Conservation (phyloP, 257 asterid species). For the Salvia splendens region DNA sequence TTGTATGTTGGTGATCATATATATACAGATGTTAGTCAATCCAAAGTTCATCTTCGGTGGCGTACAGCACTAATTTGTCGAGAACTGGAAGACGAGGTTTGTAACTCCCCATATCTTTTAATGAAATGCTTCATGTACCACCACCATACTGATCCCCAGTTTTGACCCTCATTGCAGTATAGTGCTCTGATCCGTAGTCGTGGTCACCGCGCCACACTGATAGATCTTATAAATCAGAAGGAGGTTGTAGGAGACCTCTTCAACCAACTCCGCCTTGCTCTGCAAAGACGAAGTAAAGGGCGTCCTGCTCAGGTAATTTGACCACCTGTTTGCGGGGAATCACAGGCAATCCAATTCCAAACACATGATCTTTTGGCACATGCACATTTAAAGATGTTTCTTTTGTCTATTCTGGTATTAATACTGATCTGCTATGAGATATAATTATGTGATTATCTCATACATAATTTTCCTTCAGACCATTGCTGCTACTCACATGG, state of each 20-base stretch:
- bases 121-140: slow-evolving; percentile 6
- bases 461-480: slow-evolving; percentile 50
- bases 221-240: slow-evolving; percentile 82
- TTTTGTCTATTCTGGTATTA: neutral
- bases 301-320: slow-evolving; percentile 86
- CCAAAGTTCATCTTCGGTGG: slow-evolving; percentile 92
- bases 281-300: slow-evolving; percentile 70
- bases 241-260: slow-evolving; percentile 91
- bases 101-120: slow-evolving; percentile 21
- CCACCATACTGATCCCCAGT: slow-evolving; percentile 12
- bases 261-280: slow-evolving; percentile 90
- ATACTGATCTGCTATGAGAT: neutral
- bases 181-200: slow-evolving; percentile 68
- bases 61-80: slow-evolving; percentile 92
- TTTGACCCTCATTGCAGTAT: slow-evolving; percentile 59
- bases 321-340: neutral
- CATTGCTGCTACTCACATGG: slow-evolving; percentile 84
- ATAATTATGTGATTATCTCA: slow-evolving; percentile 1
- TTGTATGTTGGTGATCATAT: slow-evolving; percentile 91
- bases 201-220: slow-evolving; percentile 61
- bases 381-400: slow-evolving; percentile 12
- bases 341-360: neutral
- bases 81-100: slow-evolving; percentile 88
- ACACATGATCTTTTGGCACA: neutral
- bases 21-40: slow-evolving; percentile 90